Percentiles rank a stretch among this genome's conserved stretches.
Evolutionary conservation across 2,329 filamentous ascomycete species (phyloP).

Genomic region (Nigrospora osmanthi): DNA sequence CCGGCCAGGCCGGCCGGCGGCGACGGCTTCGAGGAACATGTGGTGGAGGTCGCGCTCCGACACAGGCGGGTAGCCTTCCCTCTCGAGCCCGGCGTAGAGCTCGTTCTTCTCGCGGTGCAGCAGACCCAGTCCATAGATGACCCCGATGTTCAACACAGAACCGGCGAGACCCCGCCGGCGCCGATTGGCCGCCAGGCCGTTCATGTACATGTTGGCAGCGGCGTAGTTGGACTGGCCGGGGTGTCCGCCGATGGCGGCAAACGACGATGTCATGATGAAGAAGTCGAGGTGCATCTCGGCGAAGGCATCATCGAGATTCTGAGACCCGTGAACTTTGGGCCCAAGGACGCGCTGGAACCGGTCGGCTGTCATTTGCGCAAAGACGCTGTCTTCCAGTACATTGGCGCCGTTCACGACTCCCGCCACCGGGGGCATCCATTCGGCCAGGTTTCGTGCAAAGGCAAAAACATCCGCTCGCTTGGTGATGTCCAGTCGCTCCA

Average conservation of each 20-base stretch:
- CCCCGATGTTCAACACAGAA: conserved; percentile 35
- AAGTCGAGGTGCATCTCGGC: conserved; percentile 26
- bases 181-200: conserved; percentile 29
- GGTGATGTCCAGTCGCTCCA: conserved; percentile 18
- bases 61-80: conserved; percentile 36
- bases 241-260: conserved; percentile 34
- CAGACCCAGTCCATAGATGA: conserved; percentile 36
- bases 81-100: conserved; percentile 30
- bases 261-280: conserved; percentile 39
- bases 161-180: conserved; percentile 24
- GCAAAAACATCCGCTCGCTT: conserved; percentile 15
- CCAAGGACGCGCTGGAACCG: conserved; percentile 27
- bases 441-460: conserved; percentile 11
- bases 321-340: conserved; percentile 31
- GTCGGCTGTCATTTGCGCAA: conserved; percentile 29
- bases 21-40: conserved; percentile 42
- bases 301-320: conserved; percentile 30
- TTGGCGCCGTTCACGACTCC: conserved; percentile 37
- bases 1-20: conserved; percentile 26
- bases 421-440: conserved; percentile 21
- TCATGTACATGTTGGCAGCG: conserved; percentile 39
- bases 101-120: conserved; percentile 30
- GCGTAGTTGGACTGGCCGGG: conserved; percentile 36
- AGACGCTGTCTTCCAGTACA: conserved; percentile 34
- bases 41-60: conserved; percentile 43